Evolutionary conservation across 1,284 basidiomycete genomes (phyloP).

Genomic region (Naganishia albida): DNA sequence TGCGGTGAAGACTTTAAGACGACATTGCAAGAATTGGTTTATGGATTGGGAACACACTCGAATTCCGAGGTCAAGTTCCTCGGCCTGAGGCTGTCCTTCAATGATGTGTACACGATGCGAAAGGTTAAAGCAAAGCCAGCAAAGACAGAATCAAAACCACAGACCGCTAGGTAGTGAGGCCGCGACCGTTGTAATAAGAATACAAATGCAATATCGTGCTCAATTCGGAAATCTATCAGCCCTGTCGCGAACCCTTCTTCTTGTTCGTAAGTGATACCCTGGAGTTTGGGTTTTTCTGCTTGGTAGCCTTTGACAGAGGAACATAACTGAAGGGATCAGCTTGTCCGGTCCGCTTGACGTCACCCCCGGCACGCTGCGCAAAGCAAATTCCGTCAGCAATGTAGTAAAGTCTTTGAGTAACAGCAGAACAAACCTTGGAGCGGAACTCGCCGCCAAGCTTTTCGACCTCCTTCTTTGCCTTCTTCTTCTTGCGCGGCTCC

Average conservation of each 20-base stretch:
- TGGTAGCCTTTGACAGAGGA: constrained; percentile 73
- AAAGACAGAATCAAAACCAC: not conserved
- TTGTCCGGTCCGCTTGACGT: constrained; percentile 79
- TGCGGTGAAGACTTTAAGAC: constrained; percentile 47
- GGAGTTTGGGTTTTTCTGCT: constrained; percentile 38
- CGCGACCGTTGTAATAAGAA: constrained; percentile 16
- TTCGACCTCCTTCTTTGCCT: constrained; percentile 32
- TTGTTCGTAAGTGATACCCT: constrained; percentile 52
- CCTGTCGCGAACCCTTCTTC: constrained; percentile 50
- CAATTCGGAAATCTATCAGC: constrained; percentile 3
- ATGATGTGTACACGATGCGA: constrained; percentile 49
- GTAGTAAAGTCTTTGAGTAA: constrained; percentile 1
- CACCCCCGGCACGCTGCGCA: constrained; percentile 80
- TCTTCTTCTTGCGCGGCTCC: constrained; percentile 29
- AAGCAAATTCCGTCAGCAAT: not conserved
- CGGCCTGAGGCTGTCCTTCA: constrained; percentile 53
- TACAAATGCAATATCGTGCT: constrained; percentile 7
- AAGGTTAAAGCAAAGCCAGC: constrained; percentile 25
- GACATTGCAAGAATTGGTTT: constrained; percentile 45
- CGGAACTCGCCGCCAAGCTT: constrained; percentile 70
- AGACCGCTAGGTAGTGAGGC: constrained; percentile 2
- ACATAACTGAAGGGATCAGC: constrained; percentile 91
- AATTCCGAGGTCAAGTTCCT: constrained; percentile 54
- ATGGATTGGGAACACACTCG: constrained; percentile 47
- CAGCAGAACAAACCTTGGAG: constrained; percentile 63